These are phyloP conservation scores for Hyphopichia buzzinii DNA, from an alignment of 1,139 yeast genomes.

Conservation along the genomic window DNA sequence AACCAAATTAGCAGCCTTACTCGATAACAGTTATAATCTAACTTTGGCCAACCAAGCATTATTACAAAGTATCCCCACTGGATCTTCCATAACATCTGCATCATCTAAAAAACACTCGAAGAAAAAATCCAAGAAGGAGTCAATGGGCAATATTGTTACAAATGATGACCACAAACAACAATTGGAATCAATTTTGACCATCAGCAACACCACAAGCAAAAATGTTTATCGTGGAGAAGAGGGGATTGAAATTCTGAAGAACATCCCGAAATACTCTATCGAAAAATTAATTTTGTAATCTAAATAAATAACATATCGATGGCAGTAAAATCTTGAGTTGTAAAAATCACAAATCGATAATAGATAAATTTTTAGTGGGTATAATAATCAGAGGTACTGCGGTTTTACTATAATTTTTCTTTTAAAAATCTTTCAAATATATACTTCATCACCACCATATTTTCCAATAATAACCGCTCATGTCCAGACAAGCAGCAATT, in stretches of 20 bases:
- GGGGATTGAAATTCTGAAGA: constrained; percentile 33
- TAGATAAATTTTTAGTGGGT: too few relatives aligned
- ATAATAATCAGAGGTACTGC: too few relatives aligned
- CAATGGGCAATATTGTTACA: constrained; percentile 13
- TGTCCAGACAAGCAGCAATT: constrained; percentile 26
- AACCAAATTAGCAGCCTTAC: constrained; percentile 48
- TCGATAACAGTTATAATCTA: constrained; percentile 51
- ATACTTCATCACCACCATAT: too few relatives aligned
- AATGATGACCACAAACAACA: constrained; percentile 22
- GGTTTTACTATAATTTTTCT: too few relatives aligned
- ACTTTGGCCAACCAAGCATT: constrained; percentile 55
- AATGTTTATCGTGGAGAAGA: constrained; percentile 24
- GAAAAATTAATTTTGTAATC: constrained; percentile 45
- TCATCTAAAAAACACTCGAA: constrained; percentile 15
- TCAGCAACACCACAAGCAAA: constrained; percentile 29
- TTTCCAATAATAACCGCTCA: too few relatives aligned
- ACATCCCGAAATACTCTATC: constrained; percentile 50
- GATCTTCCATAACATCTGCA: constrained; percentile 8
- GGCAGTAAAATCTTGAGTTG: too few relatives aligned
- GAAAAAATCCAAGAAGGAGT: constrained; percentile 19
- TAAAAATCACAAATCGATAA: too few relatives aligned
- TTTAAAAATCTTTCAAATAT: too few relatives aligned
- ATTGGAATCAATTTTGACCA: constrained; percentile 40
- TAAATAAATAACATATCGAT: too few relatives aligned
- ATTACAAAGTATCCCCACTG: constrained; percentile 21